Percentiles rank a stretch among this genome's conserved stretches.
These are phyloP conservation scores for Lepiota brunneoincarnata DNA, from an alignment of 768 basidiomycete genomes.

Conservation along the genomic window DNA sequence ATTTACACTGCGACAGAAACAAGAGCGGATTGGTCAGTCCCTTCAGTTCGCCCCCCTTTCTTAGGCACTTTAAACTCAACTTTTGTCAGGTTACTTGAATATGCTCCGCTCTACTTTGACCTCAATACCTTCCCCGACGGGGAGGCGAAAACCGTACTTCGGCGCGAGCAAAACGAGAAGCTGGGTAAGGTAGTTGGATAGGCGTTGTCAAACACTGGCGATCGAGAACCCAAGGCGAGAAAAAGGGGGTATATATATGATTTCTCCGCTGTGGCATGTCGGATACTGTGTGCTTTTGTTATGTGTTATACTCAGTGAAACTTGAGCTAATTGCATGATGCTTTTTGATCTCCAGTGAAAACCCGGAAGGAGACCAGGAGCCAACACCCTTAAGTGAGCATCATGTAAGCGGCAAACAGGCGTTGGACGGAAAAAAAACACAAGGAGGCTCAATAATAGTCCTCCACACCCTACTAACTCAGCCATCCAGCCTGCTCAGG, in stretches of 20 bases:
- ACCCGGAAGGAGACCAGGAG: too few species aligned
- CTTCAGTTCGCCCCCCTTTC: background rate
- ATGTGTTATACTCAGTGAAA: too few species aligned
- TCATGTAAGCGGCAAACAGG: too few species aligned
- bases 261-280: too few species aligned
- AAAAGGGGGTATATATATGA: constrained; percentile 14
- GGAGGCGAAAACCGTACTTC: constrained; percentile 65
- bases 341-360: too few species aligned
- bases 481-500: too few species aligned
- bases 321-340: too few species aligned
- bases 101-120: constrained; percentile 64
- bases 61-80: constrained; percentile 2
- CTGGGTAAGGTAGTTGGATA: constrained; percentile 35
- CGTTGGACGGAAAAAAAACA: too few species aligned
- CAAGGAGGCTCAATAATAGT: too few species aligned
- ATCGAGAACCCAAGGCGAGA: constrained; percentile 30
- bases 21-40: constrained; percentile 73
- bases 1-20: constrained; percentile 92
- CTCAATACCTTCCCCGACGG: constrained; percentile 59
- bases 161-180: constrained; percentile 52
- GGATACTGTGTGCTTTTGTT: too few species aligned
- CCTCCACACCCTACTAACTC: too few species aligned
- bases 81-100: constrained; percentile 35
- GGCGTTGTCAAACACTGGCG: constrained; percentile 15
- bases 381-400: too few species aligned